Percentiles rank a stretch among this genome's conserved stretches.
These are phyloP conservation scores for Raffaelea arxii DNA, from an alignment of 2,329 filamentous ascomycete species.

Conservation along the genomic window DNA sequence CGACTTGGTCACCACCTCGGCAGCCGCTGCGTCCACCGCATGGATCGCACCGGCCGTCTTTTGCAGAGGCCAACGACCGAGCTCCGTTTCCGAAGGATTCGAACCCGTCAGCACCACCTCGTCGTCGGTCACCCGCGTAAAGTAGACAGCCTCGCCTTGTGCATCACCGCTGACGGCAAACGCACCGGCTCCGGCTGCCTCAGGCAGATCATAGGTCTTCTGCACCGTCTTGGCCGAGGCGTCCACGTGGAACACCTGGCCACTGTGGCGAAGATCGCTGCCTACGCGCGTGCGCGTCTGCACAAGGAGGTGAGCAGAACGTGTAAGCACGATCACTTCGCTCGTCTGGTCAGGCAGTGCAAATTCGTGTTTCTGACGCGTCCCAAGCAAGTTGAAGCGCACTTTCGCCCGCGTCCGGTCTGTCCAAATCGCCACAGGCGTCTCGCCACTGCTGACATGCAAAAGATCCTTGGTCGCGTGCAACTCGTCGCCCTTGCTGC, in stretches of 20 bases:
- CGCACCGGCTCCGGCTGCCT: constrained; percentile 57
- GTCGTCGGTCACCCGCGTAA: constrained; percentile 68
- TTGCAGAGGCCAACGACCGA: constrained; percentile 63
- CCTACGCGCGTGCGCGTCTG: constrained; percentile 61
- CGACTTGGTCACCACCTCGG: constrained; percentile 71
- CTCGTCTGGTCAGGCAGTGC: constrained; percentile 9
- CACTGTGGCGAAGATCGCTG: constrained; percentile 52
- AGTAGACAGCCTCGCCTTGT: constrained; percentile 74
- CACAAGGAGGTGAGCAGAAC: constrained; percentile 74
- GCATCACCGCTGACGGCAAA: constrained; percentile 69
- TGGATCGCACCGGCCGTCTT: constrained; percentile 49
- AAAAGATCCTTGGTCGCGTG: constrained; percentile 54
- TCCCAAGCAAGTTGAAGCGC: constrained; percentile 61
- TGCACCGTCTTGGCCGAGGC: constrained; percentile 56
- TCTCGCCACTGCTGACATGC: constrained; percentile 69
- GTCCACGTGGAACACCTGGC: constrained; percentile 78
- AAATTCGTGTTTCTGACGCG: constrained; percentile 36
- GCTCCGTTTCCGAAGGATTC: constrained; percentile 60
- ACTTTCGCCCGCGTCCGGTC: constrained; percentile 53
- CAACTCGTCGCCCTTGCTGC: constrained; percentile 61
- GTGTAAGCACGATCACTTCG: constrained; percentile 23
- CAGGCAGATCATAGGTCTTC: constrained; percentile 75
- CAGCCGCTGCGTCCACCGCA: constrained; percentile 20
- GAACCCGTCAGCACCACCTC: constrained; percentile 70
- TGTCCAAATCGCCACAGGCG: constrained; percentile 67